These are phyloP conservation scores for Crithidia expoeki DNA, from an alignment of 208 protist genomes.

Conservation along the genomic window DNA sequence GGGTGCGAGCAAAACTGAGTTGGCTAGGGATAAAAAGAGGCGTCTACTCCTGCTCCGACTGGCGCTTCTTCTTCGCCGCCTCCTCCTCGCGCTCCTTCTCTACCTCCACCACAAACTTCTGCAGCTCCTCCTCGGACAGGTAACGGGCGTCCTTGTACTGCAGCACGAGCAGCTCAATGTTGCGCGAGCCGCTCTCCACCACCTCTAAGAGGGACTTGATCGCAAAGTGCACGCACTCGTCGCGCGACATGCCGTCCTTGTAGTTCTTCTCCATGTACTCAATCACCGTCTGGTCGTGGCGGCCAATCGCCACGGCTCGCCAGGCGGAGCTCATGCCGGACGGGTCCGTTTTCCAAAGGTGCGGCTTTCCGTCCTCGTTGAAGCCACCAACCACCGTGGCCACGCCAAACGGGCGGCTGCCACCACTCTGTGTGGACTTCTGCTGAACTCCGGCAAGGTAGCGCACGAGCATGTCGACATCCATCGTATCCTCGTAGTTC, in stretches of 20 bases:
- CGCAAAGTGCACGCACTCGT: constrained; percentile 97
- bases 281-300: constrained; percentile 97
- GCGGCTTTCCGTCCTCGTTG: constrained; percentile 95
- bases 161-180: constrained; percentile 89
- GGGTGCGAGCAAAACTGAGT: neutral
- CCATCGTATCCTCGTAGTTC: constrained; percentile 98
- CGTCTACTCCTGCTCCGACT: constrained; percentile 80
- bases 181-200: constrained; percentile 92
- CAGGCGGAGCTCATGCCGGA: constrained; percentile 88
- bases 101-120: constrained; percentile 76
- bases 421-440: constrained; percentile 98
- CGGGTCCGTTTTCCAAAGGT: constrained; percentile 91
- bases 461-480: constrained; percentile 98
- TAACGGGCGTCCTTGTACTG: constrained; percentile 66
- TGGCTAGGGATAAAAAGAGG: neutral
- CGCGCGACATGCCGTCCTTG: constrained; percentile 88
- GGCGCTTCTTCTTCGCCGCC: constrained; percentile 74
- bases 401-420: constrained; percentile 99
- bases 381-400: constrained; percentile 99
- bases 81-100: constrained; percentile 92
- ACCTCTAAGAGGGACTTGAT: constrained; percentile 98
- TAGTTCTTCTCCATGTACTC: constrained; percentile 99
- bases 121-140: constrained; percentile 82
- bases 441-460: constrained; percentile 98
- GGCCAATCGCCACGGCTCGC: constrained; percentile 87